A percentile compares a stretch with the other conserved stretches of the same genome.
phyloP scores from a whole-genome alignment of 768 basidiomycete species.

The Lentinula detonsa region DNA sequence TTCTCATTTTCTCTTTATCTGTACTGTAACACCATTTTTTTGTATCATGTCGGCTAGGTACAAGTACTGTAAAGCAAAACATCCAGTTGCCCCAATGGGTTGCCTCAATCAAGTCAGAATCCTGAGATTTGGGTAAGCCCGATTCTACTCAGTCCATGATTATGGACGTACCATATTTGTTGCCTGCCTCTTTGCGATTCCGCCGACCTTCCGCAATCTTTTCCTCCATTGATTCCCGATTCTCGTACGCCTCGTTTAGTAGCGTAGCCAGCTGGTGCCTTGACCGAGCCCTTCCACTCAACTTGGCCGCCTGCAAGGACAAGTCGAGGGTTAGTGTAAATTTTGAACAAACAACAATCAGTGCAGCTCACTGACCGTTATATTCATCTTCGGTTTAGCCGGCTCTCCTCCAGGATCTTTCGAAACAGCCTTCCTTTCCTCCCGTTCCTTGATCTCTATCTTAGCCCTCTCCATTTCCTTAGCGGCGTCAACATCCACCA shows the following conservation, averaged over 20 bases:
- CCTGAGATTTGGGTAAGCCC: constrained; percentile 13
- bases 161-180: constrained; percentile 71
- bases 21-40: constrained; percentile 1
- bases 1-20: not conserved
- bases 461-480: constrained; percentile 78
- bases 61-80: constrained; percentile 7
- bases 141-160: not conserved
- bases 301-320: constrained; percentile 54
- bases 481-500: constrained; percentile 60
- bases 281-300: constrained; percentile 61
- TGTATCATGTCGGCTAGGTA: constrained; percentile 2
- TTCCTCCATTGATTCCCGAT: constrained; percentile 79
- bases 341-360: not conserved
- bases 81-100: not conserved
- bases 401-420: constrained; percentile 48
- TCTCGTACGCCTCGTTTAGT: constrained; percentile 76
- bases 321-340: not conserved
- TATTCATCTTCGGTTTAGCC: constrained; percentile 74
- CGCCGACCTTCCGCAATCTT: constrained; percentile 76
- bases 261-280: constrained; percentile 78
- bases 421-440: constrained; percentile 73
- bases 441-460: constrained; percentile 65
- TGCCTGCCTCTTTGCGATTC: constrained; percentile 86
- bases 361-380: constrained; percentile 48
- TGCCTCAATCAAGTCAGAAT: constrained; percentile 15